Percentiles rank a stretch among this genome's conserved stretches.
phyloP scores from a whole-genome alignment of 1,139 yeast genomes.

The Yamadazyma sp. region DNA sequence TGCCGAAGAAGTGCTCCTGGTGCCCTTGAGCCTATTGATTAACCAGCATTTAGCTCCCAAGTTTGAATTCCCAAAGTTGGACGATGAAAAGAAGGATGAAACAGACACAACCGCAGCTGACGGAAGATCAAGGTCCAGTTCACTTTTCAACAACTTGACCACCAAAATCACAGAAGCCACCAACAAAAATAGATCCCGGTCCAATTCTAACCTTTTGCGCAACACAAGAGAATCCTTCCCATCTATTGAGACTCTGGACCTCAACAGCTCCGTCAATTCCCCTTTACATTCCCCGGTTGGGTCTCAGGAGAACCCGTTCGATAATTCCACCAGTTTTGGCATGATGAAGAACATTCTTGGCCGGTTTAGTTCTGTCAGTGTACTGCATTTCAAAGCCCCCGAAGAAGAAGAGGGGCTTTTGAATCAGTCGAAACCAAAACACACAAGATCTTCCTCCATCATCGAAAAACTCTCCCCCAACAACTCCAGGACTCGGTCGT shows the following conservation, averaged over 20 bases:
- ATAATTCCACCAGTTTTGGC: conserved; percentile 18
- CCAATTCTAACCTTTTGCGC: conserved; percentile 28
- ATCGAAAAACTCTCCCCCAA: conserved; percentile 34
- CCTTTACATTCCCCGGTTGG: conserved; percentile 12
- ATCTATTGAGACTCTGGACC: conserved; percentile 20
- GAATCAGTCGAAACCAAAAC: conserved; percentile 9
- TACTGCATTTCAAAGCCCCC: conserved; percentile 16
- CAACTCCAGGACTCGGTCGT: conserved; percentile 38
- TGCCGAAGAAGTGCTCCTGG: conserved; percentile 19
- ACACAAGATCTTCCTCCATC: conserved; percentile 27
- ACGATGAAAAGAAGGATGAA: background rate
- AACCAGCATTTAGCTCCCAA: conserved; percentile 34
- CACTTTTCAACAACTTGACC: conserved; percentile 38
- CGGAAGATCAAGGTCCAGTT: conserved; percentile 38
- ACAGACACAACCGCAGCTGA: conserved; percentile 5
- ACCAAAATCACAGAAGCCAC: conserved; percentile 28
- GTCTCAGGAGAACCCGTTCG: conserved; percentile 15
- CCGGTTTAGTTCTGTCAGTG: conserved; percentile 28
- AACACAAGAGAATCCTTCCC: conserved; percentile 31
- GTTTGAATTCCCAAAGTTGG: conserved; percentile 27
- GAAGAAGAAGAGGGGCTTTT: conserved; percentile 17
- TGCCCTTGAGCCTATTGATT: conserved; percentile 26
- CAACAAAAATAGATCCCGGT: conserved; percentile 27
- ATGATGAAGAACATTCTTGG: conserved; percentile 40
- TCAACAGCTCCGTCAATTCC: conserved; percentile 3